phyloP scores from a whole-genome alignment of 2,329 filamentous ascomycete genomes.

The Fusarium haematococcum region DNA sequence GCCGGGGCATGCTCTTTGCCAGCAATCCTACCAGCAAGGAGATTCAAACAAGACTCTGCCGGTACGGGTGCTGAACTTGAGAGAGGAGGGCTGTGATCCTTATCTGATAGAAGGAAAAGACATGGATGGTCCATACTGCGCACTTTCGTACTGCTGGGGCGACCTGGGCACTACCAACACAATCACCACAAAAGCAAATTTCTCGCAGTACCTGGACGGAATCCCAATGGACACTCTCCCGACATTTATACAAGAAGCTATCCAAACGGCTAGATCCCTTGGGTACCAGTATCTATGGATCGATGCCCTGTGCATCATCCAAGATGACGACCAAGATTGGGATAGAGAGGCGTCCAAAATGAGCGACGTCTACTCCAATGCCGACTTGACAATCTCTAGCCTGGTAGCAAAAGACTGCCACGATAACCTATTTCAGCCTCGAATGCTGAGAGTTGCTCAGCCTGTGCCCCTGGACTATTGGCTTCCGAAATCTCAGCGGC shows the following conservation, averaged over 20 bases:
- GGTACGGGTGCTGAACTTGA: background rate
- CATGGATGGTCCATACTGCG: background rate
- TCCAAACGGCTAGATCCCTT: background rate
- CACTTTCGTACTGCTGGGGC: background rate
- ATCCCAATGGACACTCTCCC: background rate
- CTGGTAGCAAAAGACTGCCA: background rate
- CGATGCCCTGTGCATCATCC: background rate
- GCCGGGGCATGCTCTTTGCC: background rate
- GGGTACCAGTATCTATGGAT: background rate
- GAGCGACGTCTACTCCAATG: background rate
- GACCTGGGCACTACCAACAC: background rate
- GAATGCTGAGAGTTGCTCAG: background rate
- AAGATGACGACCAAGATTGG: background rate
- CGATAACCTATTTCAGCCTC: background rate
- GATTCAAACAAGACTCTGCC: background rate
- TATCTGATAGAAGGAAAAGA: background rate
- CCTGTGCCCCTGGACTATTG: background rate
- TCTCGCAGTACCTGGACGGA: background rate
- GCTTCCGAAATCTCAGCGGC: background rate
- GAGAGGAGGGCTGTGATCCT: background rate
- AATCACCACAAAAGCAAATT: background rate
- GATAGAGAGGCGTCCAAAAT: background rate
- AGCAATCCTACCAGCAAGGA: background rate
- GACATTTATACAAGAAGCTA: background rate
- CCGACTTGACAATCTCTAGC: background rate